Evolutionary conservation across 1,139 yeast species (phyloP), one percentile per base, ranked within the genome.

Genomic region (Pichiaceae sp.): DNA sequence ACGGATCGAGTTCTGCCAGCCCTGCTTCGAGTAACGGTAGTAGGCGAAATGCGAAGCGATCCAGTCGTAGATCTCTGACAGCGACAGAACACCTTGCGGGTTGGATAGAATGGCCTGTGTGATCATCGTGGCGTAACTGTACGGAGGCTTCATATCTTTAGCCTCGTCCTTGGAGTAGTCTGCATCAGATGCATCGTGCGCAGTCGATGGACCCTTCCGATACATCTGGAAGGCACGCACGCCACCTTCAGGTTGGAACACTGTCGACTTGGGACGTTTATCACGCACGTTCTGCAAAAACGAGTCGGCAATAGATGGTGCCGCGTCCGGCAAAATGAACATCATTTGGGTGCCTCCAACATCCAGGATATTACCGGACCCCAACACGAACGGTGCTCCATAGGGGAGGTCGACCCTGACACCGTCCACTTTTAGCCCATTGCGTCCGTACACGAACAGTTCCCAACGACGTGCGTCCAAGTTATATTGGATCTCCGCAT

Each of bases 321-420:
- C 75, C 5, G 85, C 78, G 54, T 89, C 97, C 0, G 98, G 98
- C 46, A 91, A 65, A 27, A 91, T 91, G 57, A 91, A 91, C 95
- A 91, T 91, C 98, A 91, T 91, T 61, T 91, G 98, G 12, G 95
- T 89, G 3, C 96, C 97, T 8, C 97, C 97, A 35, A 91, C 78
- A 54, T 91, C 98, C 42, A 91, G 63, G 16, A 91, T 77, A 34
- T 93, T 86, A 9, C 97, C 98, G 2, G 93, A 81, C 38, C 74
- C 72, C 43, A 91, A 68, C 11, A 77, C 70, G 16, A 79, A 70
- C 3, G 56, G 55, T 0, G 44, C 46, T 12, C 45, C 49, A 5
- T 63, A 57, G 7, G 67, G 53, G 12, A 61, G 53, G 38, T 75
- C 80, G 15, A 70, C 72, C 60, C 78, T 78, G 45, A 60, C 68